These are phyloP conservation scores for Annona squamosa DNA, from an alignment of 164 flowering plant species.

Conservation along the genomic window DNA sequence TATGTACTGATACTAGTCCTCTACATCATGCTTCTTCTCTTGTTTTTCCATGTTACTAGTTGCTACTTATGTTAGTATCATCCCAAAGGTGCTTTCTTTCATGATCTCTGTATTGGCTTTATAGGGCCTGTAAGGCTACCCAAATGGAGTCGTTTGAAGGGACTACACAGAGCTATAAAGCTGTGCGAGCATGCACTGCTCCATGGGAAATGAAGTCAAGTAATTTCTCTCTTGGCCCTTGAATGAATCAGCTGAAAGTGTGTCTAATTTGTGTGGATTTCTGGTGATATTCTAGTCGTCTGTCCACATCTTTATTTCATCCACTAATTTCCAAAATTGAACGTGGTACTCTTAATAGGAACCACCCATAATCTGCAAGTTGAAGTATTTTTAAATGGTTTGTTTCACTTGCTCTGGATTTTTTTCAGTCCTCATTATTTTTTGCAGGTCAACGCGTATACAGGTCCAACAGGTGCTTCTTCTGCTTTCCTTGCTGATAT, in stretches of 20 bases:
- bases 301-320: neutral
- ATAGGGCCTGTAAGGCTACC: slow-evolving; percentile 84
- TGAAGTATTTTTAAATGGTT: neutral
- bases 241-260: neutral
- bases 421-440: slow-evolving; percentile 8
- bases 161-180: slow-evolving; percentile 80
- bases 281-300: slow-evolving; percentile 1
- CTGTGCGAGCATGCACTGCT: slow-evolving; percentile 63
- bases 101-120: slow-evolving; percentile 12
- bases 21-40: neutral
- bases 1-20: neutral
- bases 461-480: slow-evolving; percentile 67
- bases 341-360: neutral
- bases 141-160: slow-evolving; percentile 95
- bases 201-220: slow-evolving; percentile 31
- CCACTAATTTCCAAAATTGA: neutral
- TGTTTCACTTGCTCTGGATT: neutral
- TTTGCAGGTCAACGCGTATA: slow-evolving; percentile 72
- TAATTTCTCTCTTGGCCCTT: slow-evolving; percentile 59
- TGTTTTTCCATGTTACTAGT: neutral
- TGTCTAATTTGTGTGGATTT: neutral
- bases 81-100: neutral
- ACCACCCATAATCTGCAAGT: neutral
- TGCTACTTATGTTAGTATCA: neutral
- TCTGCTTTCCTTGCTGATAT: slow-evolving; percentile 78